These are phyloP conservation scores for Nicotiana sylvestris DNA, from an alignment of 257 asterid species.

Conservation along the genomic window DNA sequence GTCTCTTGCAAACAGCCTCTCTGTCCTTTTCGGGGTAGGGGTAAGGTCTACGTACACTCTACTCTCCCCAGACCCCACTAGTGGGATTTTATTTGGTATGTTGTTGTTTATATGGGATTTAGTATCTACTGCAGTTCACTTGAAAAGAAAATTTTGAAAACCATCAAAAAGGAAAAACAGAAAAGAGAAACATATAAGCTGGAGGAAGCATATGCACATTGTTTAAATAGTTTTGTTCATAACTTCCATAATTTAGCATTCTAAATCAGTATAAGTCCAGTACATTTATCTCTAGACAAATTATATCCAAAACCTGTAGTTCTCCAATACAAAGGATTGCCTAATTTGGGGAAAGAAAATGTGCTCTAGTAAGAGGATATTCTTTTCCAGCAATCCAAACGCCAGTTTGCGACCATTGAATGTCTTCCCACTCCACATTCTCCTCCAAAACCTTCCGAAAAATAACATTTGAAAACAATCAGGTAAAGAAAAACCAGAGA, in stretches of 20 bases:
- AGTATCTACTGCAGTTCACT: not conserved
- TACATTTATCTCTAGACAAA: not conserved
- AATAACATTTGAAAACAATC: not conserved
- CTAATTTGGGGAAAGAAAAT: constrained; percentile 68
- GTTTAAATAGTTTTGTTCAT: not conserved
- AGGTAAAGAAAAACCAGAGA: not conserved
- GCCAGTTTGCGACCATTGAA: constrained; percentile 82
- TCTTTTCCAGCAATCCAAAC: constrained; percentile 76
- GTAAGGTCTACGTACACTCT: too few relatives aligned
- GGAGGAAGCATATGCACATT: not conserved
- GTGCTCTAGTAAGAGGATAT: constrained; percentile 80
- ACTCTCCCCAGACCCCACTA: too few relatives aligned
- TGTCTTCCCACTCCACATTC: constrained; percentile 86
- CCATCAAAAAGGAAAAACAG: not conserved
- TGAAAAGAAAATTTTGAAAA: not conserved
- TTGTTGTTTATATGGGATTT: not conserved
- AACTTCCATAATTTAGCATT: not conserved
- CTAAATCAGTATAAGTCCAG: constrained; percentile 1
- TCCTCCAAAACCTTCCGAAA: constrained; percentile 70
- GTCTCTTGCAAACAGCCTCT: too few relatives aligned
- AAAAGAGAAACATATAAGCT: not conserved
- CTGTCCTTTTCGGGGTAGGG: too few relatives aligned
- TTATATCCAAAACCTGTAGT: not conserved
- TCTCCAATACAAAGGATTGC: not conserved
- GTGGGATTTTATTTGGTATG: too few relatives aligned